Evolutionary conservation across 495 filamentous ascomycete species (phyloP).

Genomic region (Lasiosphaeris hirsuta): DNA sequence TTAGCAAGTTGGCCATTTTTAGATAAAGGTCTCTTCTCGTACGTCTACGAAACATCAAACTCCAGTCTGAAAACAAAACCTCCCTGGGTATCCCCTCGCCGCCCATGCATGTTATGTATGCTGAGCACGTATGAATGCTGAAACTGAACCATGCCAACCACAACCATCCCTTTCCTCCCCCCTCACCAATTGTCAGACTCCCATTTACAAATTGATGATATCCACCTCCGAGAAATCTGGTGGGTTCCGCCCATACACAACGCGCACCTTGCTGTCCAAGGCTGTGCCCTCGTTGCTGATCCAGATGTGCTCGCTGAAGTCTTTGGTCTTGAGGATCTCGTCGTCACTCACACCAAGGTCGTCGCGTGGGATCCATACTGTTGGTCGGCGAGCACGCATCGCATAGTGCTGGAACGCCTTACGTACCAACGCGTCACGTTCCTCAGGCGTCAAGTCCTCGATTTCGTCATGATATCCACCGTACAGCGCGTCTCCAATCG

Average conservation of each 20-base stretch:
- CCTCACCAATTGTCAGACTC: no score
- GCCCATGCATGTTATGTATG: no score
- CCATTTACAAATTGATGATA: constrained; percentile 68
- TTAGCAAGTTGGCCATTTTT: no score
- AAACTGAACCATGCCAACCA: no score
- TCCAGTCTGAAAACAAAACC: no score
- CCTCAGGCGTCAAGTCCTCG: constrained; percentile 88
- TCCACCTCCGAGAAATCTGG: constrained; percentile 92
- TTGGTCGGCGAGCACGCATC: constrained; percentile 77
- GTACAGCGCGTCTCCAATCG: constrained; percentile 76
- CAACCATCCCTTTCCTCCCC: no score
- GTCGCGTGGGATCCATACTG: constrained; percentile 93
- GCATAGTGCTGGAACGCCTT: constrained; percentile 91
- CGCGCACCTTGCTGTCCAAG: constrained; percentile 75
- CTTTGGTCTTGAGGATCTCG: constrained; percentile 73
- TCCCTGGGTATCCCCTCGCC: no score
- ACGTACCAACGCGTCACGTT: constrained; percentile 81
- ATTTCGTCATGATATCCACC: constrained; percentile 85
- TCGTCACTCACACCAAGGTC: constrained; percentile 89
- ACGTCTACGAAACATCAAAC: no score
- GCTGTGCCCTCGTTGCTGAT: constrained; percentile 90
- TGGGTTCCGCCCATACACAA: constrained; percentile 84
- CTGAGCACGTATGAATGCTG: no score
- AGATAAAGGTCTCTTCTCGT: no score
- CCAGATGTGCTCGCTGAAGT: constrained; percentile 81